Evolutionary conservation across 805 yeast genomes (phyloP).

Genomic region (Lipomyces starkeyi): DNA sequence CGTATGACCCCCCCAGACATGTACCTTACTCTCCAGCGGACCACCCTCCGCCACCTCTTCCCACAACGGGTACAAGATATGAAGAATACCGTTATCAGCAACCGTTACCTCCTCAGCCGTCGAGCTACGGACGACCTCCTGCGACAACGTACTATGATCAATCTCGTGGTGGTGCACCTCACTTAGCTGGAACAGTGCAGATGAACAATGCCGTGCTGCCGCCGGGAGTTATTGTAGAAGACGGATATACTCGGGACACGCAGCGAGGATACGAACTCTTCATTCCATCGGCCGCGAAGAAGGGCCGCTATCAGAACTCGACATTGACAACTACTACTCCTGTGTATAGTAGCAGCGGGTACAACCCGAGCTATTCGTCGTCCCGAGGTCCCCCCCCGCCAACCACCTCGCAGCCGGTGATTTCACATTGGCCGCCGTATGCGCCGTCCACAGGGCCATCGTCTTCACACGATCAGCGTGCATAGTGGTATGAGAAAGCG

Average conservation of each 20-base stretch:
- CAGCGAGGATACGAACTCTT: constrained; percentile 34
- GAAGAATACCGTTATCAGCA: constrained; percentile 2
- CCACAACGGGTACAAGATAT: not conserved
- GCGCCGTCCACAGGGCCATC: constrained; percentile 8
- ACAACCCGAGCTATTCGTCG: not conserved
- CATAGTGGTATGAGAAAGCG: not conserved
- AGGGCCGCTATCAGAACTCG: constrained; percentile 16
- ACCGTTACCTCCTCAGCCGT: not conserved
- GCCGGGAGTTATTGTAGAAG: constrained; percentile 15
- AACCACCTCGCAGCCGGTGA: constrained; percentile 4
- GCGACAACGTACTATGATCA: not conserved
- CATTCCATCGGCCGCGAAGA: constrained; percentile 32
- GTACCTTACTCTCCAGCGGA: constrained; percentile 4
- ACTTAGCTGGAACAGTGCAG: constrained; percentile 1
- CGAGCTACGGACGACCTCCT: constrained; percentile 8
- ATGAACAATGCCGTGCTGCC: constrained; percentile 21
- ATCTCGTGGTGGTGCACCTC: not conserved
- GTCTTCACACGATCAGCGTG: not conserved
- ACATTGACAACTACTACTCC: constrained; percentile 4
- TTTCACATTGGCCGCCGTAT: constrained; percentile 16
- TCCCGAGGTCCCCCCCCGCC: constrained; percentile 3
- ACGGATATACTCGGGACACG: constrained; percentile 30
- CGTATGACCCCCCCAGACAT: not conserved
- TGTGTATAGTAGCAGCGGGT: not conserved
- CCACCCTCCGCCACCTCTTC: not conserved